Percentiles rank a stretch among this genome's conserved stretches.
phyloP scores from a whole-genome alignment of 2,329 filamentous ascomycete genomes.

The Fusarium praegraminearum region DNA sequence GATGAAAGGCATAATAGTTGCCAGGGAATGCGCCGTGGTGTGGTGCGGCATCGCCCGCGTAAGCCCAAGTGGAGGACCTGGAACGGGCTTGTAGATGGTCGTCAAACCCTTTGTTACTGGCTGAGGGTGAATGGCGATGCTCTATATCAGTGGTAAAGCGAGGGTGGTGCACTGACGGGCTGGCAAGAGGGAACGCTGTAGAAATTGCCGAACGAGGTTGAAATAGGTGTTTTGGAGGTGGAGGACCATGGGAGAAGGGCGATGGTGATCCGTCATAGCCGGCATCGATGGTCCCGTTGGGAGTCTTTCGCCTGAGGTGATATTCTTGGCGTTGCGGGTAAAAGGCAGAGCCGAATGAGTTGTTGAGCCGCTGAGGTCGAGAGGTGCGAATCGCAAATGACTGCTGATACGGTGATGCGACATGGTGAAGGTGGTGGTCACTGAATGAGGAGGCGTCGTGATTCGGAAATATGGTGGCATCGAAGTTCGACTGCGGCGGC shows the following conservation, averaged over 20 bases:
- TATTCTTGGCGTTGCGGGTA: constrained; percentile 68
- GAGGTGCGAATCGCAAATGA: constrained; percentile 52
- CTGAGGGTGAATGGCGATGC: constrained; percentile 26
- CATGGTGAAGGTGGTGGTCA: constrained; percentile 49
- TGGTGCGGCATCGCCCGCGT: constrained; percentile 21
- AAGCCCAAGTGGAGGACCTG: constrained; percentile 33
- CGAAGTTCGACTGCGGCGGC: constrained; percentile 55
- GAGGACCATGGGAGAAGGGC: constrained; percentile 78
- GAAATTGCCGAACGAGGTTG: constrained; percentile 65
- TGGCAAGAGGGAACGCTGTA: constrained; percentile 30
- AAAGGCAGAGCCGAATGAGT: constrained; percentile 27
- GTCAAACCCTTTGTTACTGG: constrained; percentile 23
- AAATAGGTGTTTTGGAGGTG: constrained; percentile 85
- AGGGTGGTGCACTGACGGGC: constrained; percentile 27
- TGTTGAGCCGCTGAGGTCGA: constrained; percentile 43
- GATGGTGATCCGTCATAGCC: constrained; percentile 88
- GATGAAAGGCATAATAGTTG: constrained; percentile 26
- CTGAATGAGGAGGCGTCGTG: constrained; percentile 34
- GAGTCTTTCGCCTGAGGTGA: constrained; percentile 89
- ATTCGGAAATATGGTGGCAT: constrained; percentile 46
- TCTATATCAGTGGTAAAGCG: constrained; percentile 28
- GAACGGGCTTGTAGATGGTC: constrained; percentile 31
- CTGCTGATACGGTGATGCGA: constrained; percentile 41
- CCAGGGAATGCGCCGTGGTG: constrained; percentile 30
- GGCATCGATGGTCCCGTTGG: constrained; percentile 90